Conservation (phyloP, 192 early-diverging fungal species). For the Backusella sp. region DNA sequence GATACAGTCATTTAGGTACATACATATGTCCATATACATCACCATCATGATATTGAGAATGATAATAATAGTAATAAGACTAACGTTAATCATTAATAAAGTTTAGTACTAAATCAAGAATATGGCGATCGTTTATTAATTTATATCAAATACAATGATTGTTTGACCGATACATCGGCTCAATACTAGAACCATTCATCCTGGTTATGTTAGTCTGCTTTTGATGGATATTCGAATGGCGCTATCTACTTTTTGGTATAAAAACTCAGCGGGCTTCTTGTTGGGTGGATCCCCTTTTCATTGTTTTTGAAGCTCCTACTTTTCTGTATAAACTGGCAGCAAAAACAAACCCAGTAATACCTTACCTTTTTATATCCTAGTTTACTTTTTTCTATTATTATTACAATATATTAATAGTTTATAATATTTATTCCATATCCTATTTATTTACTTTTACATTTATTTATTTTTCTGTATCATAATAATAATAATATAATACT, state of each 20-base stretch:
- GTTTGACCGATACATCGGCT: not conserved
- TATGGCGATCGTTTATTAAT: not conserved
- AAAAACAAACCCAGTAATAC: not conserved
- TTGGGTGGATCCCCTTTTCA: not conserved
- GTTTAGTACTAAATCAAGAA: not conserved
- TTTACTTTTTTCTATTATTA: not conserved
- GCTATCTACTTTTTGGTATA: not conserved
- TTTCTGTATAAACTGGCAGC: not conserved
- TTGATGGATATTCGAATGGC: not conserved
- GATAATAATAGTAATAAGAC: no score
- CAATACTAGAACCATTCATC: not conserved
- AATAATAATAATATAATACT: not conserved
- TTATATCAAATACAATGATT: not conserved
- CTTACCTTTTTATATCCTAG: slow-evolving; percentile 3
- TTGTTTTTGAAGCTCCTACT: slow-evolving; percentile 5
- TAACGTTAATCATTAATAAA: not conserved
- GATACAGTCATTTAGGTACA: not conserved
- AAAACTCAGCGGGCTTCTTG: not conserved
- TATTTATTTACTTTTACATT: not conserved
- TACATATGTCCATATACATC: not conserved
- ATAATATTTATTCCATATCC: not conserved
- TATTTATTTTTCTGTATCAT: not conserved
- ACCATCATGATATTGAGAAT: no score
- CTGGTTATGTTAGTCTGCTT: not conserved
- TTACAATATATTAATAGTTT: not conserved